These are phyloP conservation scores for Tolypocladium nubicola DNA, from an alignment of 2,329 filamentous ascomycete genomes.

Conservation along the genomic window DNA sequence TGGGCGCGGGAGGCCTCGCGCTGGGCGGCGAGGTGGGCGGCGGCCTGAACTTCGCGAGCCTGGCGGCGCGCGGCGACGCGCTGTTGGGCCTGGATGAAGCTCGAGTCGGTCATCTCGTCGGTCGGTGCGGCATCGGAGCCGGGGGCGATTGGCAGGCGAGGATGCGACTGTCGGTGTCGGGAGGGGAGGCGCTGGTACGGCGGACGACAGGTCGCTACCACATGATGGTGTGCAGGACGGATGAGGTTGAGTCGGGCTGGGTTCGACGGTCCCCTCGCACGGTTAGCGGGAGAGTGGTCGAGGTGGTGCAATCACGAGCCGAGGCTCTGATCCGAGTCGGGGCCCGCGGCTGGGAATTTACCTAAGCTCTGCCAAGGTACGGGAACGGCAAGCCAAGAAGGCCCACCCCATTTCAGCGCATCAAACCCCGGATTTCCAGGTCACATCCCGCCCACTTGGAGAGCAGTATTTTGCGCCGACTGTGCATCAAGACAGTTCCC, in stretches of 20 bases:
- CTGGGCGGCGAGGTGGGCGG: conserved; percentile 39
- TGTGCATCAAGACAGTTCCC: too few species aligned
- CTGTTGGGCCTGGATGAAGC: conserved; percentile 83
- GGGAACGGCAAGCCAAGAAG: background rate
- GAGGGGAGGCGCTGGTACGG: background rate
- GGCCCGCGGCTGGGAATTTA: background rate
- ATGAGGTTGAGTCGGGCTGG: background rate
- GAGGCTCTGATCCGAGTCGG: background rate
- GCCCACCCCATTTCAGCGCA: background rate
- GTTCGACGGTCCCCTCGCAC: background rate
- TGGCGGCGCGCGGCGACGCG: conserved; percentile 73
- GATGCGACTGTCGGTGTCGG: background rate
- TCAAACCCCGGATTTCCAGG: background rate
- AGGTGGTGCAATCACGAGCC: conserved; percentile 3
- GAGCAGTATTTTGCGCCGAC: background rate
- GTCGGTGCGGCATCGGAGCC: conserved; percentile 24
- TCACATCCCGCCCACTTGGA: background rate
- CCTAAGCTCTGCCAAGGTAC: background rate
- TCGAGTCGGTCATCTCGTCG: conserved; percentile 41
- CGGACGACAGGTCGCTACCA: background rate
- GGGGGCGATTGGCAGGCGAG: background rate
- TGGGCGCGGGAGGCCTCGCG: conserved; percentile 43
- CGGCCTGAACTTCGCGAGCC: conserved; percentile 58
- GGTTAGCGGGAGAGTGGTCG: background rate
- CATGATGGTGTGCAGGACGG: background rate